phyloP scores from a whole-genome alignment of 2,329 filamentous ascomycete species.

The Botryotinia globosa region DNA sequence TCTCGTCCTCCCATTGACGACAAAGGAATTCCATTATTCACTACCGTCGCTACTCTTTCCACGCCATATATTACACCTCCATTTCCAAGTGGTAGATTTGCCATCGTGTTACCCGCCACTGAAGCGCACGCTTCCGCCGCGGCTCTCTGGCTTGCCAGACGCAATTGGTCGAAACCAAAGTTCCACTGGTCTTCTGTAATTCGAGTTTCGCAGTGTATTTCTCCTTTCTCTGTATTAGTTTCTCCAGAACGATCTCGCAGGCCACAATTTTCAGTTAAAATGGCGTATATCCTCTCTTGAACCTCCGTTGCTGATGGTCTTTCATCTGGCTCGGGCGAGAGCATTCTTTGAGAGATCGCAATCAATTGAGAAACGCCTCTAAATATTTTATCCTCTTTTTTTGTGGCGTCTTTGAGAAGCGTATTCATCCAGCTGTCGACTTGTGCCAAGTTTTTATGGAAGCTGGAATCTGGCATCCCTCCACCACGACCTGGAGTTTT shows the following conservation, averaged over 20 bases:
- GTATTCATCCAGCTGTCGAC: slow-evolving; percentile 65
- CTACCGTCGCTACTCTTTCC: slow-evolving; percentile 26
- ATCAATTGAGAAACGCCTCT: slow-evolving; percentile 52
- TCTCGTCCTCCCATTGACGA: slow-evolving; percentile 16
- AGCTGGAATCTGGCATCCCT: slow-evolving; percentile 63
- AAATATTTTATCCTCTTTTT: slow-evolving; percentile 48
- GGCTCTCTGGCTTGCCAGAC: slow-evolving; percentile 34
- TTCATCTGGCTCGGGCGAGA: slow-evolving; percentile 50
- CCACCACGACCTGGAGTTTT: slow-evolving; percentile 51
- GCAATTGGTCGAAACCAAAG: slow-evolving; percentile 34
- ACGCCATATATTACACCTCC: slow-evolving; percentile 31
- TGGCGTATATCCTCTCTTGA: slow-evolving; percentile 51
- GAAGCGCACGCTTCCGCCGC: slow-evolving; percentile 37
- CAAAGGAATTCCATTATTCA: slow-evolving; percentile 18
- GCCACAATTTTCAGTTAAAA: slow-evolving; percentile 43
- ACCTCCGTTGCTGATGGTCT: slow-evolving; percentile 54
- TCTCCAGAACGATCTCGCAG: slow-evolving; percentile 19
- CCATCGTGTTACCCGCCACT: slow-evolving; percentile 25
- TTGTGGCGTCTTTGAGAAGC: slow-evolving; percentile 56
- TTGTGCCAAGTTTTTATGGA: slow-evolving; percentile 68
- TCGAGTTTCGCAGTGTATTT: slow-evolving; percentile 33
- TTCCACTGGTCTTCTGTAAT: slow-evolving; percentile 27
- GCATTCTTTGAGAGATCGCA: slow-evolving; percentile 53
- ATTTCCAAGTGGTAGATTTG: slow-evolving; percentile 22
- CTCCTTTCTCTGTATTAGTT: background rate